A percentile compares a stretch with the other conserved stretches of the same genome.
Evolutionary conservation across 2,329 filamentous ascomycete genomes (phyloP).

Genomic region (Furcasterigmium furcatum): DNA sequence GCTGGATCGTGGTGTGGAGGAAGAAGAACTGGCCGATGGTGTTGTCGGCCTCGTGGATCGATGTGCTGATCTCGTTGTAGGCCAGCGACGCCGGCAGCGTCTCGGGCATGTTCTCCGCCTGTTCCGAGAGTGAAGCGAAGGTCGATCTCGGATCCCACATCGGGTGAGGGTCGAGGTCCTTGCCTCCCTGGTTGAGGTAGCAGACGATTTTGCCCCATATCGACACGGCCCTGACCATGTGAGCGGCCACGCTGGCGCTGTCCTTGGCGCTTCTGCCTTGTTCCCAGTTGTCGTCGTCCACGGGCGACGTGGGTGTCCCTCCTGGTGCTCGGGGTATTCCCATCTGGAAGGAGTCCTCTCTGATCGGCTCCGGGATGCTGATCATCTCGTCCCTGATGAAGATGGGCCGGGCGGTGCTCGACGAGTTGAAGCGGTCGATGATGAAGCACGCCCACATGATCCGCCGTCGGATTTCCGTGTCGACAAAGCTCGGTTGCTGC

Average conservation of each 20-base stretch:
- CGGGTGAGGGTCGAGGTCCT: slow-evolving; percentile 69
- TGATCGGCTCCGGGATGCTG: slow-evolving; percentile 85
- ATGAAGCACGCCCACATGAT: slow-evolving; percentile 99
- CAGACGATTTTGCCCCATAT: slow-evolving; percentile 88
- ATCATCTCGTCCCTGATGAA: slow-evolving; percentile 89
- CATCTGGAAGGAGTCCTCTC: slow-evolving; percentile 84
- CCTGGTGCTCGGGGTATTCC: slow-evolving; percentile 86
- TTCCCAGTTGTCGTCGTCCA: slow-evolving; percentile 25
- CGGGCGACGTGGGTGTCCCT: slow-evolving; percentile 58
- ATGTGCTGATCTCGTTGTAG: slow-evolving; percentile 79
- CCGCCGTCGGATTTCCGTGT: slow-evolving; percentile 85
- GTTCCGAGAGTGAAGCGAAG: slow-evolving; percentile 66
- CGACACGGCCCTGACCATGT: slow-evolving; percentile 80
- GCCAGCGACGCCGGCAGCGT: slow-evolving; percentile 68
- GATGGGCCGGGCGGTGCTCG: slow-evolving; percentile 85
- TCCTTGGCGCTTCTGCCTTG: slow-evolving; percentile 65
- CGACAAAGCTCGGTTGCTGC: slow-evolving; percentile 77
- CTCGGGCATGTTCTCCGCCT: slow-evolving; percentile 67
- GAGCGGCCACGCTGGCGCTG: slow-evolving; percentile 94
- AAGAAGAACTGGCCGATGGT: slow-evolving; percentile 91
- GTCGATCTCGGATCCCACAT: slow-evolving; percentile 80
- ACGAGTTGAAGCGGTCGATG: slow-evolving; percentile 97
- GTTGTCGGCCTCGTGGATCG: slow-evolving; percentile 77
- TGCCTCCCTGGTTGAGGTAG: slow-evolving; percentile 88
- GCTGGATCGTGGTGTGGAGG: slow-evolving; percentile 84